Percentiles rank a stretch among this genome's conserved stretches.
Conservation (phyloP, 192 early-diverging fungal genomes). For the Powellomyces hirtus region DNA sequence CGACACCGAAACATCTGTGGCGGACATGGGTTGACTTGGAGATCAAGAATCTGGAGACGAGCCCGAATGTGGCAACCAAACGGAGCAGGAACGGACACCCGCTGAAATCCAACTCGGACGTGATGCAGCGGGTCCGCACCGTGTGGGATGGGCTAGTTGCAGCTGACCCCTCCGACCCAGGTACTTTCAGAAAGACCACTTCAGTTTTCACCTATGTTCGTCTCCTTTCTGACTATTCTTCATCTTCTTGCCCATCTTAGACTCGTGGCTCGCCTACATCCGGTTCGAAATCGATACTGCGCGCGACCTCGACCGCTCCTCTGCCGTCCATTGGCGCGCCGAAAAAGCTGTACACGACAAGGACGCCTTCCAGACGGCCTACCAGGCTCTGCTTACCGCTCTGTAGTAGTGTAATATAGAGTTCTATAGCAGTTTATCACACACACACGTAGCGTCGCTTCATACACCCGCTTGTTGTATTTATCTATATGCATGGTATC, state of each 20-base stretch:
- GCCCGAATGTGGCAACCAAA: neutral
- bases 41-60: neutral
- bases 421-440: no score
- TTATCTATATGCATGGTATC: no score
- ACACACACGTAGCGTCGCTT: no score
- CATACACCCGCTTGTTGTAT: no score
- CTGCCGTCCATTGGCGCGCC: conserved; percentile 59
- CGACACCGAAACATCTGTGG: conserved; percentile 3
- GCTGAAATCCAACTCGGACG: neutral
- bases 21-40: neutral
- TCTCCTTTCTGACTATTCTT: neutral
- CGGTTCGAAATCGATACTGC: conserved; percentile 43
- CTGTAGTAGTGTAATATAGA: no score
- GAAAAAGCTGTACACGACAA: conserved; percentile 52
- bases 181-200: no score
- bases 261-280: conserved; percentile 41
- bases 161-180: neutral
- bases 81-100: neutral
- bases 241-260: no score
- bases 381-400: conserved; percentile 30
- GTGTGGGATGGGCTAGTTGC: neutral
- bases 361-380: conserved; percentile 48
- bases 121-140: neutral
- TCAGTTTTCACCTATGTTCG: neutral
- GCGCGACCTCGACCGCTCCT: conserved; percentile 46